Base-by-base conservation (phyloP, 352 stramenopile genomes). In the Phytophthora multivora region DNA sequence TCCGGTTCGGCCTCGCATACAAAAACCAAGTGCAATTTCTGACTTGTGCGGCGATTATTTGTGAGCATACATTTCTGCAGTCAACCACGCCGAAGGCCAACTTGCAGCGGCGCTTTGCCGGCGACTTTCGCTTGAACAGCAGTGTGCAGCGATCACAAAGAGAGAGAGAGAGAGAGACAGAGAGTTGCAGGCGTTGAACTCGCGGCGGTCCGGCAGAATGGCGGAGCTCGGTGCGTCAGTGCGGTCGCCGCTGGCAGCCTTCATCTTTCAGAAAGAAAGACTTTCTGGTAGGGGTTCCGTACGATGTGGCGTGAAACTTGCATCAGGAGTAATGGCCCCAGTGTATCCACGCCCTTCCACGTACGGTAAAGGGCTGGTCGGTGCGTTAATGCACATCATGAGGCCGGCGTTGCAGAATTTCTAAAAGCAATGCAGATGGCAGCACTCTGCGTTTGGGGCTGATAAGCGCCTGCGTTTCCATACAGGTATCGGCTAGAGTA, bases 281-380 rank as follows among this genome's bases (percentile, higher is more conserved):
- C n/a, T n/a, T 45, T 45, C 19, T 12, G n/a, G 9, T 28, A 52
- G 11, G n/a, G 1, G 19, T 52, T 52, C 30, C n/a, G 38, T n/a
- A 42, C 30, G 42, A 56, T 35, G 45, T 42, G 35, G 33, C 43
- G 40, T 39, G 47, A 52, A 50, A 63, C 55, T 51, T 47, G 56
- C 9, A 33, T n/a, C 41, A 30, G 6, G 7, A 13, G 48, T 51
- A 63, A 52, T 53, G 15, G 18, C 16, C 15, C 13, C 9, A 6
- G 40, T 63, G 55, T 63, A 63, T 56, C 55, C 55, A 48, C 35
- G 55, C 45, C 57, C 39, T 47, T 65, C 57, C 57, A 52, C 43
- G 57, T 39, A 30, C 39, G 15, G 46, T 64, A 58, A 30, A 53
- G 40, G 36, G 36, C 56, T 64, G 56, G 47, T 59, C 56, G 28